A percentile compares a stretch with the other conserved stretches of the same genome.
Conservation (phyloP, 768 basidiomycete genomes). For the Auricularia sp. region DNA sequence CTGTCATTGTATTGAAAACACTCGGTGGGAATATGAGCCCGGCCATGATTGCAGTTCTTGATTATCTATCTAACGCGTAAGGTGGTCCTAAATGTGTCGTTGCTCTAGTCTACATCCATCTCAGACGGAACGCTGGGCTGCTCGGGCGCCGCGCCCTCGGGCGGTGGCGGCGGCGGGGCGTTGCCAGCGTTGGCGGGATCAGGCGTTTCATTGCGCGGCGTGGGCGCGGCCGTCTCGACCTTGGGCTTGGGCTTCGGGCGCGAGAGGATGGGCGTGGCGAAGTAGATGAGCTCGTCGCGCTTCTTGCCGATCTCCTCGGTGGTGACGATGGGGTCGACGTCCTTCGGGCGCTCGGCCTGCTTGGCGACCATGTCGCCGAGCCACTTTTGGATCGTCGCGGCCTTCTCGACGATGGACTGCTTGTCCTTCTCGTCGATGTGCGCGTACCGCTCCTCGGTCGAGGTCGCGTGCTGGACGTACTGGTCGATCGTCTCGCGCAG, state of each 20-base stretch:
- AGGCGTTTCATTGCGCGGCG: constrained; percentile 48
- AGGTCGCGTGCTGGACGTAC: constrained; percentile 76
- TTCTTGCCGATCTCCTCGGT: constrained; percentile 79
- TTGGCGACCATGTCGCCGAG: constrained; percentile 82
- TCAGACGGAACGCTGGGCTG: constrained; percentile 47
- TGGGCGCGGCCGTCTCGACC: constrained; percentile 25
- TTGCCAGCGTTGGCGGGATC: constrained; percentile 22
- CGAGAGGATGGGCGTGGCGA: constrained; percentile 81
- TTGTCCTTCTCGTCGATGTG: constrained; percentile 90
- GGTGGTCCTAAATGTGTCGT: neutral
- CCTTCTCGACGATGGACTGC: constrained; percentile 77
- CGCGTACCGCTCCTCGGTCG: constrained; percentile 70
- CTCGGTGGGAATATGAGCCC: neutral
- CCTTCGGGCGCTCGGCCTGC: constrained; percentile 85
- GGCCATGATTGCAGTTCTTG: neutral
- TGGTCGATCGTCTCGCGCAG: constrained; percentile 84
- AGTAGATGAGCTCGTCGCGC: constrained; percentile 85
- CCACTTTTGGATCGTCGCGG: constrained; percentile 88
- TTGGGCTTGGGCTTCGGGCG: constrained; percentile 87
- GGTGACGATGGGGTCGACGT: constrained; percentile 75
- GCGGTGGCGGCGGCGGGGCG: neutral
- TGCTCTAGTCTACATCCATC: constrained; percentile 77
- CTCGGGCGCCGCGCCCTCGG: constrained; percentile 19
- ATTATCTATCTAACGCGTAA: neutral
- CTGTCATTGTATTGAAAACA: too few relatives aligned